A percentile compares a stretch with the other conserved stretches of the same genome.
Conservation (phyloP, 2,329 filamentous ascomycete species). For the Alternaria sp. region DNA sequence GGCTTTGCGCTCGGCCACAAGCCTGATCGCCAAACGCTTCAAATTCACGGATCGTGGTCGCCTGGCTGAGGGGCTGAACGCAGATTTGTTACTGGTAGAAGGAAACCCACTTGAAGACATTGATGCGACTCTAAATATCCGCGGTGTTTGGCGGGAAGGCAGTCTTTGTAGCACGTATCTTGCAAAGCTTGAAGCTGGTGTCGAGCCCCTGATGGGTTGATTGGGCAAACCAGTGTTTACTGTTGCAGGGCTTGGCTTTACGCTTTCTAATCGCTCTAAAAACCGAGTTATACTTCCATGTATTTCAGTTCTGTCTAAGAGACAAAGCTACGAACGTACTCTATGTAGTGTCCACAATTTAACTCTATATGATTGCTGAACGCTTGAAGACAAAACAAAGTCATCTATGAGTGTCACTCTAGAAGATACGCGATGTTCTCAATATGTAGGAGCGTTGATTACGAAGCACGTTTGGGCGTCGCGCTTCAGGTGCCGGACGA, state of each 20-base stretch:
- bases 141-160: slow-evolving; percentile 57
- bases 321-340: background rate
- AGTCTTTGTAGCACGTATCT: slow-evolving; percentile 38
- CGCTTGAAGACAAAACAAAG: background rate
- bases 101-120: slow-evolving; percentile 56
- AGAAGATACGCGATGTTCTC: background rate
- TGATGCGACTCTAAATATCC: slow-evolving; percentile 52
- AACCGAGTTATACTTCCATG: background rate
- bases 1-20: slow-evolving; percentile 54
- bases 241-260: background rate
- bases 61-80: slow-evolving; percentile 52
- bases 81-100: slow-evolving; percentile 56
- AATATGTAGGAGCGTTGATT: background rate
- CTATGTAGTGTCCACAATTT: background rate
- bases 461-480: background rate
- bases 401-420: background rate
- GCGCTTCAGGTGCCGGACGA: background rate
- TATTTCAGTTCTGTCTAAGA: background rate
- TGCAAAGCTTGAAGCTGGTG: slow-evolving; percentile 20
- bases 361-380: background rate
- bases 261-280: background rate
- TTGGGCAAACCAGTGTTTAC: background rate
- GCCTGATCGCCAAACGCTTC: slow-evolving; percentile 52
- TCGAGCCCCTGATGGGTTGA: background rate
- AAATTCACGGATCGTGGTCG: slow-evolving; percentile 53